Conservation (phyloP, 2,329 filamentous ascomycete species). For the Fusarium sp. region DNA sequence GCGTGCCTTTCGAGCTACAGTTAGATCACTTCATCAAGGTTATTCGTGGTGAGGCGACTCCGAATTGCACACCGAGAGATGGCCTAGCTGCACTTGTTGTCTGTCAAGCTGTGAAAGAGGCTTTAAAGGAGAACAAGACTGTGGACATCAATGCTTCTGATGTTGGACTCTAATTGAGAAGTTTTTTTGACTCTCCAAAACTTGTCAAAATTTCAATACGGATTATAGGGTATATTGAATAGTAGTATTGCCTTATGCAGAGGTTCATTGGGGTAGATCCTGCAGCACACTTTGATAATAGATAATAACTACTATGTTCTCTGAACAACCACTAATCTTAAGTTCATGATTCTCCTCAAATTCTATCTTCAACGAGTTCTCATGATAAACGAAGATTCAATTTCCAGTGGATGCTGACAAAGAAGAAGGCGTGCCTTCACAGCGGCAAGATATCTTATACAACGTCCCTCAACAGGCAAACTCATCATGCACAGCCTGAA, state of each 20-base stretch:
- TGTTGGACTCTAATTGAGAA: conserved; percentile 4
- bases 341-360: too few relatives aligned
- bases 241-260: neutral
- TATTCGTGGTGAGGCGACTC: conserved; percentile 53
- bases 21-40: conserved; percentile 62
- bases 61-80: conserved; percentile 60
- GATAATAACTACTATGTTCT: neutral
- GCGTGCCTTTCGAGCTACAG: conserved; percentile 62
- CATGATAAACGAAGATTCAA: neutral
- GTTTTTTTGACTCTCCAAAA: too few relatives aligned
- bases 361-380: too few relatives aligned
- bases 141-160: conserved; percentile 32
- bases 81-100: conserved; percentile 63
- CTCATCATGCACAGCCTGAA: too few relatives aligned
- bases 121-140: conserved; percentile 50
- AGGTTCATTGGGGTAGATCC: too few relatives aligned
- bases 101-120: conserved; percentile 60
- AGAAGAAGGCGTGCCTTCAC: neutral
- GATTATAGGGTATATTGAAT: neutral
- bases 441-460: neutral
- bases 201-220: too few relatives aligned
- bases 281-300: neutral
- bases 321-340: neutral
- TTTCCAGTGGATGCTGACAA: neutral
- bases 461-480: too few relatives aligned